These are phyloP conservation scores for Collybiopsis luxurians DNA, from an alignment of 768 basidiomycete species.

Conservation along the genomic window DNA sequence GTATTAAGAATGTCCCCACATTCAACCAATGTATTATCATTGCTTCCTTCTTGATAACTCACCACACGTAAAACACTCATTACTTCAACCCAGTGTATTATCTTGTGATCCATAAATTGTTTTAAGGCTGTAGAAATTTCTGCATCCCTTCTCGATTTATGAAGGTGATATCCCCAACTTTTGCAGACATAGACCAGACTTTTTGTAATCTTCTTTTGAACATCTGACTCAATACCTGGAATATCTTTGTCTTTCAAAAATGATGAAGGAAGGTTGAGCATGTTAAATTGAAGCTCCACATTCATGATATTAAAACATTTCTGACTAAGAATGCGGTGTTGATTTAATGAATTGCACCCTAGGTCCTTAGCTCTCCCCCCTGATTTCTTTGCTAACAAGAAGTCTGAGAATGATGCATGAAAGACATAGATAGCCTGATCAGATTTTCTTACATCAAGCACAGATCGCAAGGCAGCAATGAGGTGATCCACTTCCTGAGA, in stretches of 20 bases:
- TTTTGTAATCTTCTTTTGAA: neutral
- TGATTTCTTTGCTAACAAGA: neutral
- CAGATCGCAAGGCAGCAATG: neutral
- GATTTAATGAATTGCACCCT: neutral
- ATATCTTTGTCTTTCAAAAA: conserved; percentile 1
- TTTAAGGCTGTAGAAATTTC: neutral
- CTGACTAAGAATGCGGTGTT: neutral
- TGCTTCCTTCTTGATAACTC: too few species aligned
- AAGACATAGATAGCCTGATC: neutral
- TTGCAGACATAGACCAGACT: neutral
- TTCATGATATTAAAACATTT: neutral
- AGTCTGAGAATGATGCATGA: conserved; percentile 9
- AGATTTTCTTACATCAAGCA: neutral
- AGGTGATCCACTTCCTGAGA: too few species aligned
- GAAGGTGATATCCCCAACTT: neutral
- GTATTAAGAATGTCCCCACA: too few species aligned
- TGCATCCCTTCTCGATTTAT: neutral
- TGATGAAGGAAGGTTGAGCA: conserved; percentile 3
- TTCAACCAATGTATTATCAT: too few species aligned
- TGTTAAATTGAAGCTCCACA: conserved; percentile 4
- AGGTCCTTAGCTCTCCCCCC: too few species aligned
- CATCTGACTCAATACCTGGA: neutral
- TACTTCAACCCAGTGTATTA: neutral
- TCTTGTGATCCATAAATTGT: neutral
- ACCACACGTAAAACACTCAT: too few species aligned